Conservation (phyloP, 805 yeast genomes). For the Ogataea salicorniae region DNA sequence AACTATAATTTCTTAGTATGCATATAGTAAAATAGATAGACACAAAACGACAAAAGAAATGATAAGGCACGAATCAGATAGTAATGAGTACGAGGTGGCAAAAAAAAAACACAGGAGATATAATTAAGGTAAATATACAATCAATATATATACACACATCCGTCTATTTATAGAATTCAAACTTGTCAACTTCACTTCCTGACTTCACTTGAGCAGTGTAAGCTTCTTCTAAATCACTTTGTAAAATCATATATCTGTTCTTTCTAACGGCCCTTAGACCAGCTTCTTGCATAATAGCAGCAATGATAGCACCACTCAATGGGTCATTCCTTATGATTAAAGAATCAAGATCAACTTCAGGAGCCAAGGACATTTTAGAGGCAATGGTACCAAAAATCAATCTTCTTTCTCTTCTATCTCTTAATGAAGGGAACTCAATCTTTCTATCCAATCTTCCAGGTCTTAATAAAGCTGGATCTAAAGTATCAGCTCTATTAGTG, state of each 20-base stretch:
- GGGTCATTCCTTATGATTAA: conserved; percentile 95
- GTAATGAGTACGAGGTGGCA: too few species aligned
- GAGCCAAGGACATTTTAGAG: conserved; percentile 95
- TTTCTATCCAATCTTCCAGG: conserved; percentile 98
- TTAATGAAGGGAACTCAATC: conserved; percentile 92
- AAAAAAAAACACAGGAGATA: too few species aligned
- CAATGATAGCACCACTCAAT: conserved; percentile 93
- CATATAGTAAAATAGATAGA: too few species aligned
- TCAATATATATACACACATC: too few species aligned
- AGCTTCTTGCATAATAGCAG: conserved; percentile 99
- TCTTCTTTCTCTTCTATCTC: conserved; percentile 97
- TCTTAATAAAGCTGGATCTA: conserved; percentile 96
- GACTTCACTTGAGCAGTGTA: conserved; percentile 95
- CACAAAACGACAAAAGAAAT: too few species aligned
- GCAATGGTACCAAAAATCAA: conserved; percentile 94
- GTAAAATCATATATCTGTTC: conserved; percentile 94
- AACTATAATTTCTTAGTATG: neutral
- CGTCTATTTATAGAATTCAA: conserved; percentile 84
- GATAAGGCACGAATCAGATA: too few species aligned
- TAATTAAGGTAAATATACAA: too few species aligned
- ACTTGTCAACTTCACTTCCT: conserved; percentile 92
- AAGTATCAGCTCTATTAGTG: conserved; percentile 97
- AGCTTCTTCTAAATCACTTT: conserved; percentile 96
- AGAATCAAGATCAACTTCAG: conserved; percentile 94
- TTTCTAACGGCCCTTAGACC: conserved; percentile 98